Evolutionary conservation across 2,329 filamentous ascomycete genomes (phyloP).

Genomic region (Trichophyton schoenleinii): DNA sequence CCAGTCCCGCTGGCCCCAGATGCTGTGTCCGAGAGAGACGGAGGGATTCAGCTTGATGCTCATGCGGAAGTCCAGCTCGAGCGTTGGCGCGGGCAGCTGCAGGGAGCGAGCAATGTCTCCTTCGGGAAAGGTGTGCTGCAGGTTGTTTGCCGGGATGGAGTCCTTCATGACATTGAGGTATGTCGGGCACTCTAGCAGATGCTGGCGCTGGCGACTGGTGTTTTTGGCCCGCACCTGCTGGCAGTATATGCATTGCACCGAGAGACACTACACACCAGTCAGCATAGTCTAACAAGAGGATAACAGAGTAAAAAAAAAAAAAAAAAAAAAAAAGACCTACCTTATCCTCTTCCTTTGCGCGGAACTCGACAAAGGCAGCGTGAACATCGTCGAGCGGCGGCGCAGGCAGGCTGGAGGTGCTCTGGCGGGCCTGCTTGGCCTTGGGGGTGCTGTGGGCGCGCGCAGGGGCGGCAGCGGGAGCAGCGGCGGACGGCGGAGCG

Average conservation of each 20-base stretch:
- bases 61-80: slow-evolving; percentile 43
- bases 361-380: slow-evolving; percentile 38
- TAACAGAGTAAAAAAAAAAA: neutral
- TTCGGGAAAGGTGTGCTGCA: slow-evolving; percentile 40
- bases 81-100: slow-evolving; percentile 35
- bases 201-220: slow-evolving; percentile 39
- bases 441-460: slow-evolving; percentile 29
- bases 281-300: slow-evolving; percentile 4
- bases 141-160: slow-evolving; percentile 39
- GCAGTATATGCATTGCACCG: slow-evolving; percentile 40
- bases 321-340: slow-evolving; percentile 14
- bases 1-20: slow-evolving; percentile 42
- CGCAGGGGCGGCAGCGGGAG: slow-evolving; percentile 21
- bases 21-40: slow-evolving; percentile 34
- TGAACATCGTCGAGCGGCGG: slow-evolving; percentile 39
- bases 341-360: slow-evolving; percentile 37
- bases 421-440: slow-evolving; percentile 23
- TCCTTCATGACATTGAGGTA: slow-evolving; percentile 43
- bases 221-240: slow-evolving; percentile 40
- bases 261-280: slow-evolving; percentile 28
- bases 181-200: slow-evolving; percentile 37
- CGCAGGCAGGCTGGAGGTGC: slow-evolving; percentile 32
- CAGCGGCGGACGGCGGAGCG: slow-evolving; percentile 21
- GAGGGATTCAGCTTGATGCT: slow-evolving; percentile 41
- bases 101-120: slow-evolving; percentile 37